Evolutionary conservation across 1,139 yeast species (phyloP).

Genomic region (Suhomyces bokatorum): DNA sequence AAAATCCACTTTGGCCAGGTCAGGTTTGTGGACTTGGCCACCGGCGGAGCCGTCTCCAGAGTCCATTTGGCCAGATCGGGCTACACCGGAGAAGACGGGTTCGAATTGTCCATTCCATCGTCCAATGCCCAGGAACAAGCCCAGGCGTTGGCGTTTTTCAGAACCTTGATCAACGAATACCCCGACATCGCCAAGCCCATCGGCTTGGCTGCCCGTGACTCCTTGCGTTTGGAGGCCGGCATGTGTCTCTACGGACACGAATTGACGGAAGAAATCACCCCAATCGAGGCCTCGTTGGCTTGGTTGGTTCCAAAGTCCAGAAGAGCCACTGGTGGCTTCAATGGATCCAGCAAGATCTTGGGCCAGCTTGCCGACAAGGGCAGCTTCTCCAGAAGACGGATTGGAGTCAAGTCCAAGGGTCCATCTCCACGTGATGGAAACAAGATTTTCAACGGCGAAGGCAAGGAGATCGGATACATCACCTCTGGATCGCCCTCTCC

Average conservation of each 20-base stretch:
- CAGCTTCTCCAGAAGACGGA: slow-evolving; percentile 61
- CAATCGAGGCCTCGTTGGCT: slow-evolving; percentile 82
- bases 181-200: slow-evolving; percentile 73
- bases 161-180: slow-evolving; percentile 54
- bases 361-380: slow-evolving; percentile 68
- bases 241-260: slow-evolving; percentile 98
- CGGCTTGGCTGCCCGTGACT: slow-evolving; percentile 96
- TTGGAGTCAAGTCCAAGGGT: slow-evolving; percentile 72
- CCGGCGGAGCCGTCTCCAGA: slow-evolving; percentile 16
- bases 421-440: slow-evolving; percentile 93
- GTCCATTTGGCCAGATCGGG: slow-evolving; percentile 91
- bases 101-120: slow-evolving; percentile 81
- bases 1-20: slow-evolving; percentile 76
- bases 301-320: slow-evolving; percentile 90
- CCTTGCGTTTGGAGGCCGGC: slow-evolving; percentile 93
- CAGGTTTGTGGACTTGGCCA: slow-evolving; percentile 50
- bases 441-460: slow-evolving; percentile 53
- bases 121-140: slow-evolving; percentile 41
- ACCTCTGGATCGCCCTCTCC: slow-evolving; percentile 95
- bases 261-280: slow-evolving; percentile 75
- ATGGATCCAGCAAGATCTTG: slow-evolving; percentile 73
- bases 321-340: slow-evolving; percentile 62
- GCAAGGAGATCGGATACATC: slow-evolving; percentile 64
- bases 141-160: slow-evolving; percentile 60
- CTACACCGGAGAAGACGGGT: slow-evolving; percentile 98